Base-by-base conservation (phyloP, 768 basidiomycete genomes). In the Sarcodon sp. region DNA sequence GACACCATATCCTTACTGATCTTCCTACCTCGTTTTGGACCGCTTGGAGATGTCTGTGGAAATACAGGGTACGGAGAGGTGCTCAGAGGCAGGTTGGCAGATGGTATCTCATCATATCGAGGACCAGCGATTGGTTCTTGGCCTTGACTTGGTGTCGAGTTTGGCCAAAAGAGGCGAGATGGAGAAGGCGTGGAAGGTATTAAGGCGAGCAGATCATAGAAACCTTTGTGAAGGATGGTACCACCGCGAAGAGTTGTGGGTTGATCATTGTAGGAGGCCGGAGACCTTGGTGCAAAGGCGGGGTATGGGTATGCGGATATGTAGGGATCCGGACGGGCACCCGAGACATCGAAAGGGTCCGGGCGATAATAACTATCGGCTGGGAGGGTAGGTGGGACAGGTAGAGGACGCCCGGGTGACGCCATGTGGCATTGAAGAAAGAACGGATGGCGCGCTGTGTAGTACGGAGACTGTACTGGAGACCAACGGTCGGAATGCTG, bases 1-100 rank as follows among this genome's bases (percentile, higher is more conserved):
- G 87, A 87, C 4, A 93, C 82, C 84, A 90, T 90, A 56, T 89
- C 87, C 63, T 91, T 91, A 67, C 77, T 86, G 57, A 91, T 78
- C 55, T 78, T 69, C 54, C 77, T 76, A 36, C 70, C 72, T 65
- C 79, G 83, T 60, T 72, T 73, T 38, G 54, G 60, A 37, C 63
- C 63, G 8, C 57, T 47, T 13, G 67, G 55, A 15, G 61, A 59
- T 9, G 64, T 52, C 27, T 69, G 62, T 45, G 60, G 61, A 47
- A 59, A 56, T 27, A 61, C 39, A 33, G 53, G 43, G n/a, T 54
- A 60, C 52, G 59, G 66, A 50, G 58, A 50, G 48, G 46, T 53
- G 48, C 51, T 63, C 61, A 55, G 60, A 54, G 49, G 57, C 55
- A 52, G 64, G 45, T 51, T 13, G 18, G 60, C 60, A 54, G 53